These are phyloP conservation scores for Heterobasidion annosum DNA, from an alignment of 1,284 basidiomycete genomes.

Conservation along the genomic window DNA sequence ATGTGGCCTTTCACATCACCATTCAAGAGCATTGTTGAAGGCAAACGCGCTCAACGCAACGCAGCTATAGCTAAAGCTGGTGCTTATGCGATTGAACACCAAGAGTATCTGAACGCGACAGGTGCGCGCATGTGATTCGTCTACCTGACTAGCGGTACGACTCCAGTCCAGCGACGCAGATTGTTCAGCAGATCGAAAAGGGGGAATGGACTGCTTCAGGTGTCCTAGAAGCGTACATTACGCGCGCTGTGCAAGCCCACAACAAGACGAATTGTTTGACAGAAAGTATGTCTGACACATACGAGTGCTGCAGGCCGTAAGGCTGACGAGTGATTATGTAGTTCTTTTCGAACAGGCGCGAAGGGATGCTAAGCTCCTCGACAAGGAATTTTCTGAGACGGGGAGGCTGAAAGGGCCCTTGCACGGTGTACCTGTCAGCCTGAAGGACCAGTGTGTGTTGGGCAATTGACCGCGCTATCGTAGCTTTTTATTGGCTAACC, in stretches of 20 bases:
- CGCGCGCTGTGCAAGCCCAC: conserved; percentile 58
- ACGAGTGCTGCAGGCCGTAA: not conserved
- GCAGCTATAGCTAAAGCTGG: conserved; percentile 19
- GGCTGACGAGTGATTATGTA: conserved; percentile 15
- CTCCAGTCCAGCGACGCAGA: conserved; percentile 40
- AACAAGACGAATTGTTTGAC: conserved; percentile 67
- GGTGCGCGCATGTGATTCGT: conserved; percentile 10
- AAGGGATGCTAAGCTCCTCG: conserved; percentile 52
- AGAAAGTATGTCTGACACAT: conserved; percentile 39
- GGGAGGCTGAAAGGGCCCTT: conserved; percentile 59
- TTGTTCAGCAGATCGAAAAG: conserved; percentile 46
- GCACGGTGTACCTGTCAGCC: conserved; percentile 75
- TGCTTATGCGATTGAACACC: conserved; percentile 10
- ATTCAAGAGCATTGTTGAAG: conserved; percentile 19
- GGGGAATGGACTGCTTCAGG: conserved; percentile 67
- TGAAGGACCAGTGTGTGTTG: conserved; percentile 62
- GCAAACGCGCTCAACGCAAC: conserved; percentile 25
- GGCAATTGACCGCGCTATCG: not conserved
- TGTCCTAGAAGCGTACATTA: conserved; percentile 69
- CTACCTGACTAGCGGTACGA: too few relatives aligned
- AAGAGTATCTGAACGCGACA: conserved; percentile 18
- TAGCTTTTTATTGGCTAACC: not conserved
- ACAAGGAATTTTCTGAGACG: conserved; percentile 54
- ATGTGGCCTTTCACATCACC: conserved; percentile 34
- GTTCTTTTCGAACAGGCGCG: conserved; percentile 66